Conservation (phyloP, 345 rosid genomes). For the Gossypium arboreum region DNA sequence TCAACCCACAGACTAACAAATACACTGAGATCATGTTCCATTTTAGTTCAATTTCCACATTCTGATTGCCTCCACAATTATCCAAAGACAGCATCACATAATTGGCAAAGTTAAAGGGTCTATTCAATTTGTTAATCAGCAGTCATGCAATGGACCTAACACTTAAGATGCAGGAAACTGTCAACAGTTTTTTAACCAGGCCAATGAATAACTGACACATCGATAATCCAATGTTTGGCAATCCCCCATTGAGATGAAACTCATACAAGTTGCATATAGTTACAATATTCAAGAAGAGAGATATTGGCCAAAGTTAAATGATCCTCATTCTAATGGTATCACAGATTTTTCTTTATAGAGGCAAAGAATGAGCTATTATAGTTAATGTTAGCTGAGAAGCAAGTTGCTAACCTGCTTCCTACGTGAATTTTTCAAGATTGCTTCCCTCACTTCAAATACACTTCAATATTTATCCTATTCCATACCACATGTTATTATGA, state of each 20-base stretch:
- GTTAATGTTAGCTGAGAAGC: background rate
- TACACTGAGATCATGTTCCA: conserved; percentile 3
- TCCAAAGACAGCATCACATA: background rate
- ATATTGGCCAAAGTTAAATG: background rate
- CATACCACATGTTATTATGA: background rate
- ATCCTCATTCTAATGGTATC: background rate
- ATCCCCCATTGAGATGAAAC: background rate
- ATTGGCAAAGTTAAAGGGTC: background rate
- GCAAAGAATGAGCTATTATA: background rate
- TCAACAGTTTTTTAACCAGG: background rate
- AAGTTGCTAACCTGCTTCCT: background rate
- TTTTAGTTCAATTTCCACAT: background rate
- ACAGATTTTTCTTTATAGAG: background rate
- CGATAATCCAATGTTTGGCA: background rate
- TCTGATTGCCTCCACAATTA: background rate
- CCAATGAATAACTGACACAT: background rate
- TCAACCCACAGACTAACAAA: conserved; percentile 14
- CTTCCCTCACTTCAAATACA: background rate
- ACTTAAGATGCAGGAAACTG: background rate
- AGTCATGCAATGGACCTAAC: background rate
- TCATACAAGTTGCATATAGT: background rate
- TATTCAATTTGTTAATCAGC: background rate
- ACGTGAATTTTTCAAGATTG: background rate
- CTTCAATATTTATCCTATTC: background rate
- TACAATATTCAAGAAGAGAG: background rate